Conservation (phyloP, 768 basidiomycete species). For the Suillus subaureus region DNA sequence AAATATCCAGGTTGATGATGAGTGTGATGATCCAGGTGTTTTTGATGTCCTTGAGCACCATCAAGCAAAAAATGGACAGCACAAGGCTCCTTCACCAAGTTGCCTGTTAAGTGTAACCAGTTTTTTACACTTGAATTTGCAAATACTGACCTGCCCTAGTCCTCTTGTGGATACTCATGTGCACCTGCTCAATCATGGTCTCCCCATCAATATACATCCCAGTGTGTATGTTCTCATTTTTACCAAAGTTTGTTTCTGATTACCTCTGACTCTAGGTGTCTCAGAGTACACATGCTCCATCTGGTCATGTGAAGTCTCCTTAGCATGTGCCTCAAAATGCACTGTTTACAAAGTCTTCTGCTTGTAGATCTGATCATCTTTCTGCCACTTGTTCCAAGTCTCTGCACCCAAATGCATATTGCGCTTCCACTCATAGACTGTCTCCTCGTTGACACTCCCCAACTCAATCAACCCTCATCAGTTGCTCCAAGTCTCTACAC, state of each 20-base stretch:
- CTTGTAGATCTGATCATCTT: neutral
- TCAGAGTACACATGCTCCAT: neutral
- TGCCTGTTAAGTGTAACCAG: neutral
- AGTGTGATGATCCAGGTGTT: neutral
- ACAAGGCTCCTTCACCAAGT: neutral
- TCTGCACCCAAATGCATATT: neutral
- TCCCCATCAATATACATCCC: neutral
- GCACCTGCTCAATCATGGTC: neutral
- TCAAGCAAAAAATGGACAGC: neutral
- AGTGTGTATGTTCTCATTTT: neutral
- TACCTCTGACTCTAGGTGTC: neutral
- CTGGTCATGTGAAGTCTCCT: neutral
- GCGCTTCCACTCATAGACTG: neutral
- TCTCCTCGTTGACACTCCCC: neutral
- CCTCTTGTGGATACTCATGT: neutral
- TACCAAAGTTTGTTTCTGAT: neutral
- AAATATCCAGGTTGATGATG: neutral
- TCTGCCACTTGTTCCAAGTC: neutral
- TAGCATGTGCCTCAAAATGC: accelerated
- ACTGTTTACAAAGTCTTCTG: neutral
- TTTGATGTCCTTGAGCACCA: neutral
- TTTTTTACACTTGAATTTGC: neutral
- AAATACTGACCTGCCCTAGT: neutral
- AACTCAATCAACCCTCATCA: neutral
- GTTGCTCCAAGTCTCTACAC: neutral